Conservation (phyloP, 805 yeast genomes). For the Nakazawaea ambrosiae region DNA sequence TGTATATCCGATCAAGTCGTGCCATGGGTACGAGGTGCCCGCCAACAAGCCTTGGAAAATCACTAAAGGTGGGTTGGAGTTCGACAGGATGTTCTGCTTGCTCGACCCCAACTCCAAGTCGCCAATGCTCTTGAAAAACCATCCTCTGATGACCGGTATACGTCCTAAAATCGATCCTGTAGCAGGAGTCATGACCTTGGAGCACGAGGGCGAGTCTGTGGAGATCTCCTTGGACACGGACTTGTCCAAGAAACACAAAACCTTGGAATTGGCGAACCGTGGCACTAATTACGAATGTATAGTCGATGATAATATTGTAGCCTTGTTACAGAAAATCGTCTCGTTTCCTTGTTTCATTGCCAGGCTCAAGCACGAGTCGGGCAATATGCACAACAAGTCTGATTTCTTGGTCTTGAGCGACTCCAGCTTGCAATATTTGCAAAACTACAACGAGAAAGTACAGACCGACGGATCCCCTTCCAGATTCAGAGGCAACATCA, state of each 20-base stretch:
- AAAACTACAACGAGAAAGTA: slow-evolving; percentile 2
- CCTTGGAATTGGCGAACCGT: slow-evolving; percentile 3
- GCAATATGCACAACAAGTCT: slow-evolving; percentile 26
- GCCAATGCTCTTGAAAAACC: slow-evolving; percentile 27
- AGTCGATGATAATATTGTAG: slow-evolving; percentile 15
- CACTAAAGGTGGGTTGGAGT: slow-evolving; percentile 24
- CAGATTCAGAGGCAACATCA: slow-evolving; percentile 32
- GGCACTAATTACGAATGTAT: slow-evolving; percentile 12
- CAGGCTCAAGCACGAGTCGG: slow-evolving; percentile 2
- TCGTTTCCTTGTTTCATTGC: slow-evolving; percentile 31
- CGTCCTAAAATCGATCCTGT: slow-evolving; percentile 21
- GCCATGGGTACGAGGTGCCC: slow-evolving; percentile 26
- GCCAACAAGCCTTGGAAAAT: slow-evolving; percentile 22
- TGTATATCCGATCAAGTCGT: slow-evolving; percentile 38
- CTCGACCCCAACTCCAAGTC: slow-evolving; percentile 18
- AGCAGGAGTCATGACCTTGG: slow-evolving; percentile 12
- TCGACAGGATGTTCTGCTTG: slow-evolving; percentile 34
- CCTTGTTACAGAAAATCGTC: slow-evolving; percentile 23
- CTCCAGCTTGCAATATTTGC: slow-evolving; percentile 22
- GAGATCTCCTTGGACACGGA: slow-evolving; percentile 5
- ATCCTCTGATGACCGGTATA: slow-evolving; percentile 28
- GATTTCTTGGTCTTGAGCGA: slow-evolving; percentile 29
- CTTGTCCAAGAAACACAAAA: background rate
- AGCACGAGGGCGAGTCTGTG: background rate
- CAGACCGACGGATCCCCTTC: slow-evolving; percentile 9